phyloP scores from a whole-genome alignment of 2,329 filamentous ascomycete species.

The Cladobotryum mycophilum region DNA sequence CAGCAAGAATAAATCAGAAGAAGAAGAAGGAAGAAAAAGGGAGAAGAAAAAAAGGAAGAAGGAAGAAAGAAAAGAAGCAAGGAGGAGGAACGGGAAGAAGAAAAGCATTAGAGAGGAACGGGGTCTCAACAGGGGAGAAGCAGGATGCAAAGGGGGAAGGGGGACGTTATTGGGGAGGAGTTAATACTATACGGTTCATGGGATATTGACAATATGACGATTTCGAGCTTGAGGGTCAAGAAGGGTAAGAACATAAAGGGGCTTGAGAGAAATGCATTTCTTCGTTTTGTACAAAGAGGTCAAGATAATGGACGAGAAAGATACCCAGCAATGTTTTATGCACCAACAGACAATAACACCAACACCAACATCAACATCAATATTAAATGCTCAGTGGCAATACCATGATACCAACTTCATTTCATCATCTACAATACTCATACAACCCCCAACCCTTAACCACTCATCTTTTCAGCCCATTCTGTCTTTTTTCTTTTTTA shows the following conservation, averaged over 20 bases:
- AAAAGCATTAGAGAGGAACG: not conserved
- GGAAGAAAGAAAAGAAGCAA: too few species aligned
- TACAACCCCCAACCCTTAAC: too few species aligned
- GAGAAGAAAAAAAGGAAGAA: not conserved
- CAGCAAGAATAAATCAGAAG: slow-evolving; percentile 14
- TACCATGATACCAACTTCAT: not conserved
- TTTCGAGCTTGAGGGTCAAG: too few species aligned
- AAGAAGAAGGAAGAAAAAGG: not conserved
- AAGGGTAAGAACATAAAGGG: too few species aligned
- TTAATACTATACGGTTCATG: not conserved
- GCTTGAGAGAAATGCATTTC: too few species aligned
- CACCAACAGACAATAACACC: too few species aligned
- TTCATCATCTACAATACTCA: too few species aligned
- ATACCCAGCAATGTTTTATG: too few species aligned
- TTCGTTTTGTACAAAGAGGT: too few species aligned
- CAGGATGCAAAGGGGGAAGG: not conserved
- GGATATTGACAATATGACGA: too few species aligned
- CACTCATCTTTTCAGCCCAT: not conserved
- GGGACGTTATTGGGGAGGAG: not conserved
- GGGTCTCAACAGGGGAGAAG: not conserved
- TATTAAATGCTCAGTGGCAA: not conserved
- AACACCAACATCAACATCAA: not conserved
- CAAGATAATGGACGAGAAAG: too few species aligned
- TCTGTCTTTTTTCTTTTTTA: not conserved
- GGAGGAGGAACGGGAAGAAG: too few species aligned